Evolutionary conservation across 2,329 filamentous ascomycete genomes (phyloP).

Genomic region (Paraphaeosphaeria sporulosa): DNA sequence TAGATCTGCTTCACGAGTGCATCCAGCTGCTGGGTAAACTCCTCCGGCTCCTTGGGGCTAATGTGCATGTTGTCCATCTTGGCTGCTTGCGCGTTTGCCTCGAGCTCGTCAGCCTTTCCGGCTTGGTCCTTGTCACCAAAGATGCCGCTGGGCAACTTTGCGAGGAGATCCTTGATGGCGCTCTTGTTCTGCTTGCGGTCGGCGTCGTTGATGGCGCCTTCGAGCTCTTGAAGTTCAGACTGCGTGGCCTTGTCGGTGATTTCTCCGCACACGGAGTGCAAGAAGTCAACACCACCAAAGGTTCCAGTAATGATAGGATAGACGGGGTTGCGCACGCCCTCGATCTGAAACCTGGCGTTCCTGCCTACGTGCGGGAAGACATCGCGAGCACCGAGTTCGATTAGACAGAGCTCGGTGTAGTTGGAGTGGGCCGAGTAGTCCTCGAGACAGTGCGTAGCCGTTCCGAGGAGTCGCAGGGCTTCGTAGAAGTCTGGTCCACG

Average conservation of each 20-base stretch:
- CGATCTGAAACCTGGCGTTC: constrained; percentile 72
- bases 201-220: constrained; percentile 75
- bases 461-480: constrained; percentile 84
- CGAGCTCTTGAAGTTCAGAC: constrained; percentile 87
- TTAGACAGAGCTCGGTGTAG: constrained; percentile 86
- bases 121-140: constrained; percentile 79
- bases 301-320: constrained; percentile 90
- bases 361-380: constrained; percentile 89
- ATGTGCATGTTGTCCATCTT: constrained; percentile 79
- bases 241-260: constrained; percentile 90
- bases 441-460: constrained; percentile 85
- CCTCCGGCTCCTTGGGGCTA: constrained; percentile 81
- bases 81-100: constrained; percentile 75
- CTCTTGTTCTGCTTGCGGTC: constrained; percentile 73
- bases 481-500: constrained; percentile 85
- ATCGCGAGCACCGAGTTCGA: constrained; percentile 81
- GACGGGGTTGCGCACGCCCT: constrained; percentile 70
- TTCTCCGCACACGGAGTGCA: constrained; percentile 82
- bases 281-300: constrained; percentile 92
- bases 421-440: constrained; percentile 95
- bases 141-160: constrained; percentile 81
- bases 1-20: constrained; percentile 81
- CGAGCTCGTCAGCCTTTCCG: constrained; percentile 78
- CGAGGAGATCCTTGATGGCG: constrained; percentile 78
- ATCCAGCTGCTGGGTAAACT: constrained; percentile 79